Conservation (phyloP, 1,284 basidiomycete species). For the Paramarasmius palmivorus region DNA sequence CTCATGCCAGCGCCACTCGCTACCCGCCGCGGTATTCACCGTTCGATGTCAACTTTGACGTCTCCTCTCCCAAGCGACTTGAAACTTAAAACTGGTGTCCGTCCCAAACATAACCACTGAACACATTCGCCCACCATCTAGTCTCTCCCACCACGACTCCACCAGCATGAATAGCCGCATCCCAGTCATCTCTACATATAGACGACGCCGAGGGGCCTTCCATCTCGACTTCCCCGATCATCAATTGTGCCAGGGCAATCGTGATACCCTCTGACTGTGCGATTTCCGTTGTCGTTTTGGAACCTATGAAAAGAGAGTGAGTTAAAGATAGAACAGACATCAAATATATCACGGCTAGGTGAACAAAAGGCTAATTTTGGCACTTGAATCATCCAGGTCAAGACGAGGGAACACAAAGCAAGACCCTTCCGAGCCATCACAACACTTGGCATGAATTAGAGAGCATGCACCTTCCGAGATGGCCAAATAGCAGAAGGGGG, state of each 20-base stretch:
- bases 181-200: conserved; percentile 75
- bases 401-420: no score
- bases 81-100: conserved; percentile 37
- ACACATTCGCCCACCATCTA: conserved; percentile 70
- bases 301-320: neutral
- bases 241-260: conserved; percentile 70
- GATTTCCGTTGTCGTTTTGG: neutral
- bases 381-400: no score
- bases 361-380: no score
- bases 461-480: no score
- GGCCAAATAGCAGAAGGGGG: no score
- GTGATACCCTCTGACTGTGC: conserved; percentile 69
- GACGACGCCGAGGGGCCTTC: conserved; percentile 38
- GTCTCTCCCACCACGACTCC: conserved; percentile 49
- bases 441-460: no score
- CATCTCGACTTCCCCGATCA: conserved; percentile 71
- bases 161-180: conserved; percentile 39
- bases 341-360: no score
- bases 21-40: no score
- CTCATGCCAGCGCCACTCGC: no score
- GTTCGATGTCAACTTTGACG: no score
- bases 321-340: neutral
- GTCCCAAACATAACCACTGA: conserved; percentile 69
- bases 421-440: no score
- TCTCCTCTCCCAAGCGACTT: no score